A percentile compares a stretch with the other conserved stretches of the same genome.
These are phyloP conservation scores for Fraxinus greggii DNA, from an alignment of 305 asterid species.

Conservation along the genomic window DNA sequence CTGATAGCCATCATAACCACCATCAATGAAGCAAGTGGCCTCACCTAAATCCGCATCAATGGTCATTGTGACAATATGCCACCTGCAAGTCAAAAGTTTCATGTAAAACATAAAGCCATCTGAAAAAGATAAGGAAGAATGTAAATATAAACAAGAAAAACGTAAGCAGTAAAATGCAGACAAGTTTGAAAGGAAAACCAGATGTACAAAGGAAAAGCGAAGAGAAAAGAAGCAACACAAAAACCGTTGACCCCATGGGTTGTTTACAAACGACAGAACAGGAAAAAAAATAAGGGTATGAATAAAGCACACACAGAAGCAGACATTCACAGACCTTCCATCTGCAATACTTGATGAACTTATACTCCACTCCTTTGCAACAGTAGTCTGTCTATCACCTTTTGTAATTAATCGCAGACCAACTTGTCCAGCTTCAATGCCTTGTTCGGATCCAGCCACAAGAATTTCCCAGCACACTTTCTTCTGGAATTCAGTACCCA, in stretches of 20 bases:
- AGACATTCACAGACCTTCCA: slow-evolving; percentile 57
- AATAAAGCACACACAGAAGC: not conserved
- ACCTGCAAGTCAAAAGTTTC: slow-evolving; percentile 54
- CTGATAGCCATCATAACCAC: slow-evolving; percentile 91
- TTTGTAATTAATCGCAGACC: slow-evolving; percentile 86
- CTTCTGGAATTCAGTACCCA: slow-evolving; percentile 93
- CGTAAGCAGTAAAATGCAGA: not conserved
- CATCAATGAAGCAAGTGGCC: slow-evolving; percentile 92
- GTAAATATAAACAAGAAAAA: not conserved
- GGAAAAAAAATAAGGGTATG: not conserved
- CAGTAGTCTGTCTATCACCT: slow-evolving; percentile 89
- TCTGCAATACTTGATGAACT: slow-evolving; percentile 94
- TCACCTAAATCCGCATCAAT: slow-evolving; percentile 91
- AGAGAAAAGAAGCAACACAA: not conserved
- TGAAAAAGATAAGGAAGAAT: not conserved
- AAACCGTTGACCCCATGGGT: not conserved
- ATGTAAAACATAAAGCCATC: slow-evolving; percentile 17
- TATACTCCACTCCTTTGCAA: slow-evolving; percentile 93
- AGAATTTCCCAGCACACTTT: slow-evolving; percentile 90
- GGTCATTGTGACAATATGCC: slow-evolving; percentile 96
- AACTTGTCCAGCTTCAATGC: slow-evolving; percentile 99
- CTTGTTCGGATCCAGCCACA: slow-evolving; percentile 99
- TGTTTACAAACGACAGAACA: not conserved
- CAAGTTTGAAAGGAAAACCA: not conserved
- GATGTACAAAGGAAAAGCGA: not conserved